These are phyloP conservation scores for Scutellaria baicalensis DNA, from an alignment of 257 asterid species.

Conservation along the genomic window DNA sequence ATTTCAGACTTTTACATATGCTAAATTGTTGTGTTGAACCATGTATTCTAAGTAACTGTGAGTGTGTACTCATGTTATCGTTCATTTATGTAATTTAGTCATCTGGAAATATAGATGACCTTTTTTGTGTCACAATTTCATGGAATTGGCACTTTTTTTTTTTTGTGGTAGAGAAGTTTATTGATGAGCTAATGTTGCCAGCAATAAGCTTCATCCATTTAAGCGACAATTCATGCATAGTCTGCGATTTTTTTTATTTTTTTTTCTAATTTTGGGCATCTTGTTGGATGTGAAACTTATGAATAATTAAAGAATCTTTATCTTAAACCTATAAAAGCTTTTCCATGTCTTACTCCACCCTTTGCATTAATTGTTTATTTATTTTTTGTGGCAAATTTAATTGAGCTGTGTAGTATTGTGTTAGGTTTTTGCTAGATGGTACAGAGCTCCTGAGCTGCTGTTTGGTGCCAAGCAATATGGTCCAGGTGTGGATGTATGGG, in stretches of 20 bases:
- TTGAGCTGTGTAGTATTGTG: constrained; percentile 15
- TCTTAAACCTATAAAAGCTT: background rate
- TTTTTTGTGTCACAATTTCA: background rate
- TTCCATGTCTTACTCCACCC: background rate
- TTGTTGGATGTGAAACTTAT: background rate
- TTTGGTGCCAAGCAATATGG: constrained; percentile 99
- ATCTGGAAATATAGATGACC: background rate
- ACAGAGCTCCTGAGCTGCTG: constrained; percentile 93
- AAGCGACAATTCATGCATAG: background rate
- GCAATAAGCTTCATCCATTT: background rate
- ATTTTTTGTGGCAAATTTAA: background rate
- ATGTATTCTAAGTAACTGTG: background rate
- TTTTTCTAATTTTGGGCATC: background rate
- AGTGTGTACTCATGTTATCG: background rate
- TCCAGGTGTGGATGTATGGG: constrained; percentile 98
- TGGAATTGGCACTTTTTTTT: background rate
- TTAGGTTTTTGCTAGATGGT: constrained; percentile 99
- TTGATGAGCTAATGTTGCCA: background rate
- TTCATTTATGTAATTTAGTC: background rate
- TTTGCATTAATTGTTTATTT: background rate
- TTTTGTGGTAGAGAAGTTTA: background rate
- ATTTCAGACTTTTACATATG: background rate
- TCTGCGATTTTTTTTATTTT: background rate
- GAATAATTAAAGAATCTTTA: background rate
- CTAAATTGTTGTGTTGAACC: background rate